These are phyloP conservation scores for Begonia loranthoides DNA, from an alignment of 306 rosid species.

Conservation along the genomic window DNA sequence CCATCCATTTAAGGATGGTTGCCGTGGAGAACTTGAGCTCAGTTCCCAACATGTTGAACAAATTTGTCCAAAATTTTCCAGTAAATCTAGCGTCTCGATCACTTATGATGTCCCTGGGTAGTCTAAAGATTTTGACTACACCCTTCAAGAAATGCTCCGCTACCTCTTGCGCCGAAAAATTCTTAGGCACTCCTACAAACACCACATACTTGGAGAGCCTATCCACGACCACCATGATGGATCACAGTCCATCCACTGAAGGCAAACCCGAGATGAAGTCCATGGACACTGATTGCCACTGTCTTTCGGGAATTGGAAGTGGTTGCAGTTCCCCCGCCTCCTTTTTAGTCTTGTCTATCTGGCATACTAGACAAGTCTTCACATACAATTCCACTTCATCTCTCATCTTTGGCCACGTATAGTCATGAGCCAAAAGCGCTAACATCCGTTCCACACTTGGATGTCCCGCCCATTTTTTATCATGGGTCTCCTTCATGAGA, in stretches of 20 bases:
- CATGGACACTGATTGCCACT: not conserved
- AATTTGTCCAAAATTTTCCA: not conserved
- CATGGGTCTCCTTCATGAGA: not conserved
- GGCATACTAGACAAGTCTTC: not conserved
- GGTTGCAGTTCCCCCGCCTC: not conserved
- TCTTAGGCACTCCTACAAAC: not conserved
- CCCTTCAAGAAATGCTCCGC: not conserved
- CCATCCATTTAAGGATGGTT: not conserved
- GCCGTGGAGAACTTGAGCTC: not conserved
- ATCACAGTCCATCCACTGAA: not conserved
- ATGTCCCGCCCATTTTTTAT: not conserved
- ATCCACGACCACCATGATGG: not conserved
- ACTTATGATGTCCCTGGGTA: not conserved
- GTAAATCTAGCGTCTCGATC: not conserved
- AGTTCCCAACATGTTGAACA: not conserved
- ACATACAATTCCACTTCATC: not conserved
- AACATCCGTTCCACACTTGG: not conserved
- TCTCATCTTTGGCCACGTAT: slow-evolving; percentile 2
- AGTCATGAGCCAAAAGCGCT: not conserved
- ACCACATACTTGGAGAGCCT: not conserved
- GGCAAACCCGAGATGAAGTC: slow-evolving; percentile 8
- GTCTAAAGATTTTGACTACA: not conserved
- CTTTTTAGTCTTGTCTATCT: not conserved
- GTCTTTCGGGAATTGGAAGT: not conserved
- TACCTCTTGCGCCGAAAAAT: not conserved